A percentile compares a stretch with the other conserved stretches of the same genome.
These are phyloP conservation scores for Ophiostoma perfectum DNA, from an alignment of 2,329 filamentous ascomycete species.

Conservation along the genomic window DNA sequence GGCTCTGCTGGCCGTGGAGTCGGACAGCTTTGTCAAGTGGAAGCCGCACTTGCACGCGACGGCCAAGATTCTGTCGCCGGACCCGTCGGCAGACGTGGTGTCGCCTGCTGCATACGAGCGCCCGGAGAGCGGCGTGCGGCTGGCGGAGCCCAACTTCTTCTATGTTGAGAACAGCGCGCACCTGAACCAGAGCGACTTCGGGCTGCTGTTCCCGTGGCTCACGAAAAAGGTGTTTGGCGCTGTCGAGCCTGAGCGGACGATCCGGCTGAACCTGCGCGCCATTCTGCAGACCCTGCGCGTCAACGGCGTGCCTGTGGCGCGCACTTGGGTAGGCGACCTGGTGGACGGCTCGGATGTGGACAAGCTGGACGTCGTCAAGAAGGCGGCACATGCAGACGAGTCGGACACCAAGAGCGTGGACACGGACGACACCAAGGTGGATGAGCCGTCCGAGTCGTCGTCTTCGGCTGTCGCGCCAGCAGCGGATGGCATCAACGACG, in stretches of 20 bases:
- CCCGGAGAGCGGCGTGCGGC: conserved; percentile 37
- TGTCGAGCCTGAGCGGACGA: conserved; percentile 52
- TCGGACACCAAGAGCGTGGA: conserved; percentile 2
- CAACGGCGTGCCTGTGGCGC: conserved; percentile 45
- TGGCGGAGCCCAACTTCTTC: conserved; percentile 61
- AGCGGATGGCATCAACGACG: conserved; percentile 40
- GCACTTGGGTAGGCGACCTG: conserved; percentile 47
- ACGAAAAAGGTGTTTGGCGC: conserved; percentile 54
- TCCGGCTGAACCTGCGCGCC: conserved; percentile 56
- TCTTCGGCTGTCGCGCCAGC: background rate
- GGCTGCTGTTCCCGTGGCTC: conserved; percentile 70
- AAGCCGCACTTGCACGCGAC: conserved; percentile 63
- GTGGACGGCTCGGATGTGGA: conserved; percentile 42
- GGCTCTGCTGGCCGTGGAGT: conserved; percentile 65
- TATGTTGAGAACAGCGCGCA: conserved; percentile 71
- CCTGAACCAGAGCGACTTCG: conserved; percentile 78
- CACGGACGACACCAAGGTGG: background rate
- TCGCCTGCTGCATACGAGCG: conserved; percentile 40
- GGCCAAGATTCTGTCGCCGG: conserved; percentile 58
- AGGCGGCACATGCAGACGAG: conserved; percentile 15
- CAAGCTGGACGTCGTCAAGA: conserved; percentile 31
- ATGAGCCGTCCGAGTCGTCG: background rate
- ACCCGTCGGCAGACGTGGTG: conserved; percentile 43
- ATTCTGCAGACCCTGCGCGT: conserved; percentile 51
- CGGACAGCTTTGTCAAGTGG: conserved; percentile 76